phyloP scores from a whole-genome alignment of 2,329 filamentous ascomycete genomes.

The Lasiodiplodia citricola region DNA sequence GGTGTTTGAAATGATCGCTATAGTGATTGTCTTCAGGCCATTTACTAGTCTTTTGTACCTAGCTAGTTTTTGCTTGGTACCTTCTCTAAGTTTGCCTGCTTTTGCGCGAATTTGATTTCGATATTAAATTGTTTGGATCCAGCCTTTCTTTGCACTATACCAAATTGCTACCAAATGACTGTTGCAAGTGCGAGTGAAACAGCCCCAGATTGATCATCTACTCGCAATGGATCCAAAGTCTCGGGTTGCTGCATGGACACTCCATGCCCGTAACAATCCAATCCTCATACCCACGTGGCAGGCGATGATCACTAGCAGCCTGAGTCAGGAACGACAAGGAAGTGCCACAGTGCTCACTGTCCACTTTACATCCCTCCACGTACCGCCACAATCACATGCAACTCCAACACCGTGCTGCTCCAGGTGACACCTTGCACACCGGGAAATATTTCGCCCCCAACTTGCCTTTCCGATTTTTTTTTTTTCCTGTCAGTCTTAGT shows the following conservation, averaged over 20 bases:
- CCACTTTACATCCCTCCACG: neutral
- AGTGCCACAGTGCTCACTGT: neutral
- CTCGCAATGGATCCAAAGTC: too few relatives aligned
- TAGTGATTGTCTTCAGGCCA: too few relatives aligned
- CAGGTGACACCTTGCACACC: too few relatives aligned
- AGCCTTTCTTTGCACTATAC: neutral
- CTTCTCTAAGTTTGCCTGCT: too few relatives aligned
- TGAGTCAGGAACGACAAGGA: conserved; percentile 15
- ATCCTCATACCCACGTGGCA: neutral
- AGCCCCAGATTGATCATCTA: too few relatives aligned
- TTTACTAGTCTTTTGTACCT: too few relatives aligned
- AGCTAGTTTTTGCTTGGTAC: too few relatives aligned
- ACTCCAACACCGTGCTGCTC: neutral
- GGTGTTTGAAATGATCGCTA: too few relatives aligned
- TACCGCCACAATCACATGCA: neutral
- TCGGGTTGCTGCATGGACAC: neutral
- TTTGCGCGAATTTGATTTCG: too few relatives aligned
- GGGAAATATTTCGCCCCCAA: too few relatives aligned
- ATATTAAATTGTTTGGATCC: neutral
- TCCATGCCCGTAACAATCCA: neutral
- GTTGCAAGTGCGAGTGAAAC: too few relatives aligned
- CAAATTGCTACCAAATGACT: neutral
- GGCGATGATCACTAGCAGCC: neutral
- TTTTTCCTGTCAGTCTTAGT: neutral
- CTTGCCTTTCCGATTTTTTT: neutral